Conservation (phyloP, 495 filamentous ascomycete genomes). For the Talaromyces trachyspermus region DNA sequence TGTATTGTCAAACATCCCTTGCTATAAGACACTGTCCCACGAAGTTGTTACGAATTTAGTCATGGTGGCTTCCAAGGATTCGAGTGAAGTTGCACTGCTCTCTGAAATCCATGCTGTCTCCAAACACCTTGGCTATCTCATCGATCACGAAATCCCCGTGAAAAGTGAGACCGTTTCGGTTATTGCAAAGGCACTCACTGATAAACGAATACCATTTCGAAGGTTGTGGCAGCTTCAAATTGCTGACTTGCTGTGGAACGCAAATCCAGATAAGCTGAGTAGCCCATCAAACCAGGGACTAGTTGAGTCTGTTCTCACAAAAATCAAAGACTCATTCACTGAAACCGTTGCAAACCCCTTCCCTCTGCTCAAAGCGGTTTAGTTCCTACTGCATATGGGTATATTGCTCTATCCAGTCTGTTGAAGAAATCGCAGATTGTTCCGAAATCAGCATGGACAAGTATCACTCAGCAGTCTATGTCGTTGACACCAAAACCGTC, state of each 20-base stretch:
- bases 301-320: constrained; percentile 46
- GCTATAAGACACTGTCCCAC: constrained; percentile 47
- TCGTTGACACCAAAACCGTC: constrained; percentile 65
- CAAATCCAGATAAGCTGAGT: constrained; percentile 33
- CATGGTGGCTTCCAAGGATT: constrained; percentile 63
- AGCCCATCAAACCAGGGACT: constrained; percentile 36
- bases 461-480: constrained; percentile 56
- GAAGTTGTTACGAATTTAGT: constrained; percentile 62
- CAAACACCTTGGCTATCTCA: constrained; percentile 49
- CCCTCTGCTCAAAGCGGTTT: constrained; percentile 70
- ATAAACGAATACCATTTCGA: constrained; percentile 75
- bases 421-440: constrained; percentile 21
- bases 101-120: constrained; percentile 67
- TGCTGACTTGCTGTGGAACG: constrained; percentile 65
- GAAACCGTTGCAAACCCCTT: constrained; percentile 71
- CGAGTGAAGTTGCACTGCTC: constrained; percentile 72
- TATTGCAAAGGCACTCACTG: constrained; percentile 71
- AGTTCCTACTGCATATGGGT: constrained; percentile 64
- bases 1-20: constrained; percentile 59
- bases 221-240: constrained; percentile 71
- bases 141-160: constrained; percentile 49
- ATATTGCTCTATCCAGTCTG: constrained; percentile 50
- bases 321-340: constrained; percentile 64
- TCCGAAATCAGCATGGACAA: constrained; percentile 28
- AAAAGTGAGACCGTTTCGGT: constrained; percentile 58